Base-by-base conservation (phyloP, 2,329 filamentous ascomycete genomes). In the Magnaporthiopsis poae region DNA sequence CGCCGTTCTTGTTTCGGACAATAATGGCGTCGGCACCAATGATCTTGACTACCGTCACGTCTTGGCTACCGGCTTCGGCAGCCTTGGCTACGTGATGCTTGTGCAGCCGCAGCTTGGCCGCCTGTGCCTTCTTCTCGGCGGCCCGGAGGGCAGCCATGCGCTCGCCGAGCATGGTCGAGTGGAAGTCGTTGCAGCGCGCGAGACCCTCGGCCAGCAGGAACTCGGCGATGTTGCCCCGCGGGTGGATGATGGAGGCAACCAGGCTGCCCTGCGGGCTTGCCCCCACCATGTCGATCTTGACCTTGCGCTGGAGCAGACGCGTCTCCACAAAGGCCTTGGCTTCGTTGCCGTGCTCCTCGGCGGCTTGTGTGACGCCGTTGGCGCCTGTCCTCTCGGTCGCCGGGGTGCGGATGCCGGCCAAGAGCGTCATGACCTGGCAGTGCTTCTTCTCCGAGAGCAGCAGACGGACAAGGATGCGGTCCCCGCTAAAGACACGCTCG, bases 171-270 rank as follows among this genome's bases (percentile, higher is more conserved):
- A 97, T 83, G 59, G 92, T 96, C 0, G 94, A 96, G 80, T 99
- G 95, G 78, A 95, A 93, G 77, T 99, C 95, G 70, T 93, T 92
- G 81, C 94, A 98, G 73, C 92, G 86, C 60, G 94, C 95, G 66
- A 98, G 83, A 72, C 95, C 95, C 65, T 92, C 91, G 72, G 94
- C 88, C 61, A 99, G 86, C 61, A 99, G 78, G 77, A 96, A 96
- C 70, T 91, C 91, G 69, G 93, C 92, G 76, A 99, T 96, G 78
- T 92, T 96, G 69, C 95, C 95, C 68, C 89, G 87, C 35, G 93
- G 93, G 79, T 99, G 95, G 70, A 93, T 84, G 61, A 99, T 84
- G 64, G 88, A 87, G 67, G 90, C 95, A 66, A 99, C 88, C n/a
- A 99, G 84, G 74, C 97, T 91, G 68, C 91, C 91, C 77, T 97